Evolutionary conservation across 78 protist genomes (phyloP).

Genomic region (Dictyostelium firmibasis): DNA sequence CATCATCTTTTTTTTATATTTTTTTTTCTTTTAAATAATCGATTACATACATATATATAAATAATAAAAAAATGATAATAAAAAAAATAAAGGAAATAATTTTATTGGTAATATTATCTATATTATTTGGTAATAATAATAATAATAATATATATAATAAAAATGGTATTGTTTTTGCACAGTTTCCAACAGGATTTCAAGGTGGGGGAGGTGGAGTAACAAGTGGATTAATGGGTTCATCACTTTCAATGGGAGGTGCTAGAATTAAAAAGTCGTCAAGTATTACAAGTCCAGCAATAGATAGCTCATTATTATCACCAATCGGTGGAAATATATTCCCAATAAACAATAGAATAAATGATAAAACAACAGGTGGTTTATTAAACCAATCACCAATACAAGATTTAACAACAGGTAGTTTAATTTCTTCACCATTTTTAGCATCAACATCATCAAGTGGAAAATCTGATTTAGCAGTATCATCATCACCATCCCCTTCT

Average conservation of each 20-base stretch:
- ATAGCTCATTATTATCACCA: background rate
- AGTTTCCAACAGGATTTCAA: background rate
- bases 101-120: background rate
- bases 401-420: background rate
- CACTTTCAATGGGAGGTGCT: background rate
- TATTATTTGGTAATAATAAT: background rate
- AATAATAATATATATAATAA: too few relatives aligned
- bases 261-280: background rate
- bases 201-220: background rate
- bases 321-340: background rate
- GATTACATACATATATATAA: background rate
- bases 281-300: background rate
- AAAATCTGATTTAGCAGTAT: background rate
- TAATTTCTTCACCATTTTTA: background rate
- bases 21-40: background rate
- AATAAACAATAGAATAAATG: background rate
- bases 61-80: too few relatives aligned
- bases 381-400: background rate
- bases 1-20: too few relatives aligned
- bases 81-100: too few relatives aligned
- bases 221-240: background rate
- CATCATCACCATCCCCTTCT: background rate
- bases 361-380: background rate
- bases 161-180: background rate
- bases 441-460: background rate